Percentiles rank a stretch among this genome's conserved stretches.
These are phyloP conservation scores for Erodium texanum DNA, from an alignment of 441 rosid genomes.

Conservation along the genomic window DNA sequence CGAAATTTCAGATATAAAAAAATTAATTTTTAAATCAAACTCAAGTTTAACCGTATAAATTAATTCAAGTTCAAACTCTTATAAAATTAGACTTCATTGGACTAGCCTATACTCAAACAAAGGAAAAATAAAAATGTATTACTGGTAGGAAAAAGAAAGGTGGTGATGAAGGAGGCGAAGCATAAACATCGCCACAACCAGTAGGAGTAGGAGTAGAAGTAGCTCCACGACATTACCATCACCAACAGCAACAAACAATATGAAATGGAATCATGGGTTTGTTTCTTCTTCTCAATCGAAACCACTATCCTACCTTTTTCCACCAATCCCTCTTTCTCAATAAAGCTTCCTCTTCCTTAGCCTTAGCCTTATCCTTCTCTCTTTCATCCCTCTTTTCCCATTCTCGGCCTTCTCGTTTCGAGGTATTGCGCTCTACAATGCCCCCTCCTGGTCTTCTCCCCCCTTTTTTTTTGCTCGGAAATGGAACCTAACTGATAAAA, in stretches of 20 bases:
- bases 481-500: not conserved
- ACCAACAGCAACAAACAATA: constrained; percentile 14
- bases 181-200: not conserved
- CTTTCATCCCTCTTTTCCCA: too few species aligned
- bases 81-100: too few species aligned
- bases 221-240: constrained; percentile 13
- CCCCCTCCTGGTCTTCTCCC: not conserved
- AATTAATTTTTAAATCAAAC: too few species aligned
- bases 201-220: not conserved
- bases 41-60: too few species aligned
- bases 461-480: not conserved
- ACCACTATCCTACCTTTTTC: constrained; percentile 17
- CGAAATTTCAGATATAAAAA: too few species aligned
- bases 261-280: constrained; percentile 31
- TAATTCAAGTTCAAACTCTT: too few species aligned
- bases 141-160: too few species aligned
- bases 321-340: constrained; percentile 8
- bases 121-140: too few species aligned
- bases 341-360: constrained; percentile 2
- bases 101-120: too few species aligned
- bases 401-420: constrained; percentile 3
- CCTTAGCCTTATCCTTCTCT: not conserved
- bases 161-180: constrained; percentile 7
- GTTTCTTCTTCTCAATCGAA: constrained; percentile 17
- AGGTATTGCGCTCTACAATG: constrained; percentile 12